Conservation (phyloP, 306 rosid genomes). For the Cotoneaster glaucophyllus region DNA sequence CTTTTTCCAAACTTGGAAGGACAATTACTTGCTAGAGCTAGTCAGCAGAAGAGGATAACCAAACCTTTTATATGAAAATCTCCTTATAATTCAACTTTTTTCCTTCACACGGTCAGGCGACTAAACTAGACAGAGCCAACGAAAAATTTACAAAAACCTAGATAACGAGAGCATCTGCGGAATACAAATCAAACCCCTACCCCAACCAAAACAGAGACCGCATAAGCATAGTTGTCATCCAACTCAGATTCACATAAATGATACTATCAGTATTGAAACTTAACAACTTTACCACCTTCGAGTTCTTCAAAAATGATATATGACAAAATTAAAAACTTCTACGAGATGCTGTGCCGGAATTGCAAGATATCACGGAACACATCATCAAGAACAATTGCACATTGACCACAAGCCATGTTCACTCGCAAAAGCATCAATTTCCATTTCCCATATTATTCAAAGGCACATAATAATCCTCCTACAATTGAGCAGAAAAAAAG, state of each 20-base stretch:
- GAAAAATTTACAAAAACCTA: slow-evolving; percentile 20
- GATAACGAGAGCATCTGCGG: slow-evolving; percentile 15
- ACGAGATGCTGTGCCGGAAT: slow-evolving; percentile 39
- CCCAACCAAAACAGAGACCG: slow-evolving; percentile 25
- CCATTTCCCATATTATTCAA: slow-evolving; percentile 15
- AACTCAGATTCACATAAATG: slow-evolving; percentile 24
- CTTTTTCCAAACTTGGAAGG: background rate
- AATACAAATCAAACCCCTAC: slow-evolving; percentile 14
- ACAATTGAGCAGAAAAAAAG: background rate
- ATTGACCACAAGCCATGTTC: background rate
- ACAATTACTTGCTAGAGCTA: no score
- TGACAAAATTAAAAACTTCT: slow-evolving; percentile 17
- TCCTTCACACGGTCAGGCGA: slow-evolving; percentile 7
- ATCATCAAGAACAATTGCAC: slow-evolving; percentile 6
- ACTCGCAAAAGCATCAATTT: slow-evolving; percentile 2
- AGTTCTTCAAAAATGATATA: slow-evolving; percentile 17
- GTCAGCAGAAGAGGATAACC: background rate
- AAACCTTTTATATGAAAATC: background rate
- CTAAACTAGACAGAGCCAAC: slow-evolving; percentile 23
- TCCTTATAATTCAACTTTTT: background rate
- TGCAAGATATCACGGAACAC: slow-evolving; percentile 9
- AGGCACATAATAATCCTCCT: slow-evolving; percentile 18
- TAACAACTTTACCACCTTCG: slow-evolving; percentile 22
- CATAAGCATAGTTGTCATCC: slow-evolving; percentile 7
- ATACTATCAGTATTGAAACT: slow-evolving; percentile 22